Percentiles rank a stretch among this genome's conserved stretches.
Evolutionary conservation across 2,329 filamentous ascomycete genomes (phyloP).

Genomic region (Rugonectria rugulosa): DNA sequence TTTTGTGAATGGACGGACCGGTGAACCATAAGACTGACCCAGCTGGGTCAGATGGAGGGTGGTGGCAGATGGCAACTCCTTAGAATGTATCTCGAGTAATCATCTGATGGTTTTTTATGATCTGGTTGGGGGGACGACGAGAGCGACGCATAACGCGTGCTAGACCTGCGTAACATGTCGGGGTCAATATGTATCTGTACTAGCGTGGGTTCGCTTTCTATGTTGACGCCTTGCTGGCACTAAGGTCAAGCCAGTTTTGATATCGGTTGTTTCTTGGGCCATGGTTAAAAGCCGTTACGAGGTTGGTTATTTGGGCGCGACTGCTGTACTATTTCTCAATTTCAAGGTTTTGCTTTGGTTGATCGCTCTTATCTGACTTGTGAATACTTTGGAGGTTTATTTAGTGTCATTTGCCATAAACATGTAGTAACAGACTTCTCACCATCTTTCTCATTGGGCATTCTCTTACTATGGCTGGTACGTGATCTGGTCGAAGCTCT

Average conservation of each 20-base stretch:
- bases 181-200: slow-evolving; percentile 22
- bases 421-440: too few species aligned
- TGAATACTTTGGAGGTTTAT: too few species aligned
- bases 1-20: slow-evolving; percentile 28
- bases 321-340: too few species aligned
- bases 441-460: too few species aligned
- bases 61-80: slow-evolving; percentile 34
- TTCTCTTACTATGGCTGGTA: too few species aligned
- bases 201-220: slow-evolving; percentile 13
- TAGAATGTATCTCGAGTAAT: slow-evolving; percentile 44
- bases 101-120: slow-evolving; percentile 39
- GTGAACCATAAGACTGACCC: slow-evolving; percentile 22
- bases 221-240: slow-evolving; percentile 21
- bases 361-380: too few species aligned
- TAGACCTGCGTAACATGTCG: slow-evolving; percentile 32
- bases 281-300: slow-evolving; percentile 3
- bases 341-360: too few species aligned
- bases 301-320: not conserved
- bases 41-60: slow-evolving; percentile 23
- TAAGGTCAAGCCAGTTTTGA: slow-evolving; percentile 18
- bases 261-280: slow-evolving; percentile 2
- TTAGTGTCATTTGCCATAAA: too few species aligned
- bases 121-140: slow-evolving; percentile 37
- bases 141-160: slow-evolving; percentile 30
- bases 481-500: too few species aligned